Conservation (phyloP, 2,329 filamentous ascomycete genomes). For the Akanthomyces lecanii region DNA sequence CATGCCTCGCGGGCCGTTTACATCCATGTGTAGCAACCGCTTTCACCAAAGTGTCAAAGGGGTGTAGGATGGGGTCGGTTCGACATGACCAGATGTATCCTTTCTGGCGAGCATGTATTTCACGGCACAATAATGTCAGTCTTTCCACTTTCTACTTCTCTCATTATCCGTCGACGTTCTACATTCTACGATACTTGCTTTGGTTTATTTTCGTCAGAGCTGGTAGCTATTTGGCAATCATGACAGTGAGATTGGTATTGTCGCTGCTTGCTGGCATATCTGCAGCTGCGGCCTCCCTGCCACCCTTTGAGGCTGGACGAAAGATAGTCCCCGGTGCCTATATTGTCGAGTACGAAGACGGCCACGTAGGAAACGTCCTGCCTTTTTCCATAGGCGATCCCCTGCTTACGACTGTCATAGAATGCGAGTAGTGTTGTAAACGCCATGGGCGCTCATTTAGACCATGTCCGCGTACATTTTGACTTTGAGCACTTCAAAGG, state of each 20-base stretch:
- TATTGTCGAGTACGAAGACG: slow-evolving; percentile 4
- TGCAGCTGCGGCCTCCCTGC: not conserved
- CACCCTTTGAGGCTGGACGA: not conserved
- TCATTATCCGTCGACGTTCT: too few species aligned
- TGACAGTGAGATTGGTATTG: not conserved
- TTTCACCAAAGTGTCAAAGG: too few species aligned
- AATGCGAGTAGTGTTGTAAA: not conserved
- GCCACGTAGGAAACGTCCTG: not conserved
- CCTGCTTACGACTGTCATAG: not conserved
- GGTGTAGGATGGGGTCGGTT: too few species aligned
- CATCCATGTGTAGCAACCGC: too few species aligned
- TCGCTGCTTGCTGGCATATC: not conserved
- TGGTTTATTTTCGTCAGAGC: too few species aligned
- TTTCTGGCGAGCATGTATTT: too few species aligned
- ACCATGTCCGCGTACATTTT: slow-evolving; percentile 1
- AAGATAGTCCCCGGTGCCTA: not conserved
- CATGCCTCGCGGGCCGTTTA: too few species aligned
- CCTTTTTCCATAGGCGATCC: not conserved
- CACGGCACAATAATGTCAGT: too few species aligned
- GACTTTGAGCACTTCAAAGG: slow-evolving; percentile 11
- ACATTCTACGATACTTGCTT: too few species aligned
- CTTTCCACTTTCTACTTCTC: too few species aligned
- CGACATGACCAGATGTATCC: too few species aligned
- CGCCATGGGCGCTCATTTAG: slow-evolving; percentile 5
- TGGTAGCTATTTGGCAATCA: not conserved